Conservation (phyloP, 108 stramenopile species). For the Fistulifera solaris region DNA sequence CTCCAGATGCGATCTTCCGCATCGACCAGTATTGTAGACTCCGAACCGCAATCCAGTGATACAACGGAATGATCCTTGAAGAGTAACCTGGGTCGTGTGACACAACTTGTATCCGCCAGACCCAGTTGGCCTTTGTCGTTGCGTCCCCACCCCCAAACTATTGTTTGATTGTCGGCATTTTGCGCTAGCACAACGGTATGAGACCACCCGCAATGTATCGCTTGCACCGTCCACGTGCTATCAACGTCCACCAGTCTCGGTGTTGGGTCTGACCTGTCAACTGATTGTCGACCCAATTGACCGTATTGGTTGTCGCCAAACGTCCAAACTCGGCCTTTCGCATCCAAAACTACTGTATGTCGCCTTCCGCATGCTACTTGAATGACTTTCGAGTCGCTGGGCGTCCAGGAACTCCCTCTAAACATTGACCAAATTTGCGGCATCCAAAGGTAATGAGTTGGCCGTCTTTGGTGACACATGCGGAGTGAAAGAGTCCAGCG, state of each 20-base stretch:
- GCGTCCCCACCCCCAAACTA: constrained; percentile 66
- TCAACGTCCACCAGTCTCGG: constrained; percentile 6
- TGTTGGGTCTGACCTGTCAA: constrained; percentile 5
- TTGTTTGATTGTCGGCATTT: constrained; percentile 6
- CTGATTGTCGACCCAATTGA: constrained; percentile 47
- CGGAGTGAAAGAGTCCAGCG: constrained; percentile 79
- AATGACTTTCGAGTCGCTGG: constrained; percentile 42
- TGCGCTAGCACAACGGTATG: constrained; percentile 45
- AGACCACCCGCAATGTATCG: constrained; percentile 47
- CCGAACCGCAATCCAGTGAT: constrained; percentile 52
- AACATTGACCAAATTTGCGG: constrained; percentile 54
- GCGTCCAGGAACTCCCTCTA: constrained; percentile 44
- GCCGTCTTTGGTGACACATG: constrained; percentile 49
- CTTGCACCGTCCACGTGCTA: background rate
- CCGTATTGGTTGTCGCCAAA: constrained; percentile 80
- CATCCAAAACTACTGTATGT: constrained; percentile 63
- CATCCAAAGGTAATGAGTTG: constrained; percentile 73
- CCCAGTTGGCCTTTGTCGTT: constrained; percentile 38
- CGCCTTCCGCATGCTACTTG: constrained; percentile 65
- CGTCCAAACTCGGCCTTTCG: constrained; percentile 60
- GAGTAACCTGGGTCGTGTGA: constrained; percentile 4
- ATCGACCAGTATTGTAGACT: constrained; percentile 58
- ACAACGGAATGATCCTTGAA: constrained; percentile 10
- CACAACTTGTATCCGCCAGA: background rate
- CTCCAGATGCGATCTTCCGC: constrained; percentile 27